phyloP scores from a whole-genome alignment of 768 basidiomycete species.

The Leccinum truebloodii region DNA sequence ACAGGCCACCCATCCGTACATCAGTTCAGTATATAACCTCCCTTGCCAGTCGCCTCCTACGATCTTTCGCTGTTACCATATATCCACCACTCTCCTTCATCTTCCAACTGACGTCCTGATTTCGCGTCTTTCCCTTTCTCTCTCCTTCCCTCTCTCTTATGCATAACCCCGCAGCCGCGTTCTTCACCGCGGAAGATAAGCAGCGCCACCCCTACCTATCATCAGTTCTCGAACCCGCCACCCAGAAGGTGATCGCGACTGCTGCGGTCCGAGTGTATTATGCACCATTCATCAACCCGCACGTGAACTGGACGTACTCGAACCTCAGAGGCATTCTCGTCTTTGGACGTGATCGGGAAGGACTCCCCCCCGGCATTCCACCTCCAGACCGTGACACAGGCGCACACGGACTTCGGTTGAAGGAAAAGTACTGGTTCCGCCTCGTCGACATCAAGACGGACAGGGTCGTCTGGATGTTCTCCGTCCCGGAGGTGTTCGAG shows the following conservation, averaged over 20 bases:
- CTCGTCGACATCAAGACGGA: conserved; percentile 57
- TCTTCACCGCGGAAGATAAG: conserved; percentile 40
- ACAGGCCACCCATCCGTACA: conserved; percentile 27
- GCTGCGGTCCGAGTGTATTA: conserved; percentile 64
- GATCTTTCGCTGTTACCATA: conserved; percentile 18
- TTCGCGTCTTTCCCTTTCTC: conserved; percentile 1
- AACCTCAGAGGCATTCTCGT: conserved; percentile 60
- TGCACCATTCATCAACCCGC: conserved; percentile 48
- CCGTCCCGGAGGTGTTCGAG: conserved; percentile 56
- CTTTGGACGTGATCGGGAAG: conserved; percentile 44
- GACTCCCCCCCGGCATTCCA: conserved; percentile 23
- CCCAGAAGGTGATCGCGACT: conserved; percentile 51
- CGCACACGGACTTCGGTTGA: conserved; percentile 28
- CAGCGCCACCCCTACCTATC: conserved; percentile 40
- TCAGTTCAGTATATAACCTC: conserved; percentile 35
- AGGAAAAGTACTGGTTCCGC: conserved; percentile 60
- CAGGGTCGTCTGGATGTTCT: conserved; percentile 69
- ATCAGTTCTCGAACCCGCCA: conserved; percentile 40
- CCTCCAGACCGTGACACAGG: conserved; percentile 21
- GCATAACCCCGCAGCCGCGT: conserved; percentile 33
- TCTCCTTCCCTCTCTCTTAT: conserved; percentile 17
- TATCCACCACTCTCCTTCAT: conserved; percentile 22
- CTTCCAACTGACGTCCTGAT: conserved; percentile 3
- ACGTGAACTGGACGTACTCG: conserved; percentile 59
- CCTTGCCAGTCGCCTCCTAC: conserved; percentile 13